A percentile compares a stretch with the other conserved stretches of the same genome.
Conservation (phyloP, 768 basidiomycete genomes). For the Phlebiopsis flavidoalba region DNA sequence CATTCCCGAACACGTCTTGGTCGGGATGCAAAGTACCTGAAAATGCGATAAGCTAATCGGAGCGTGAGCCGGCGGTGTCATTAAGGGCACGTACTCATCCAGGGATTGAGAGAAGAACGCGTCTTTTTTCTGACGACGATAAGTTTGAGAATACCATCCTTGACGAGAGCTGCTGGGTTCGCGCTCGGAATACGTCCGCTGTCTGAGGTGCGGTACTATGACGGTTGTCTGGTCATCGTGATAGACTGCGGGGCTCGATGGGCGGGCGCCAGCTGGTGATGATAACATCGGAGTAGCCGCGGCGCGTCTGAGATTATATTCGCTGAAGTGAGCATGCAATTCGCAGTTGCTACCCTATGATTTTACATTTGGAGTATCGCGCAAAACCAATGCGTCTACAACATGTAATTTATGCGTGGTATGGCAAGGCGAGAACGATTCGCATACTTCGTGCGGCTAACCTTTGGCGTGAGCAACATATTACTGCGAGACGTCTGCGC, state of each 20-base stretch:
- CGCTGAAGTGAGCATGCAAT: constrained; percentile 4
- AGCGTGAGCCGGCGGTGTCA: background rate
- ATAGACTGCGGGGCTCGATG: background rate
- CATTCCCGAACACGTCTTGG: constrained; percentile 51
- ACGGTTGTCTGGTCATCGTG: background rate
- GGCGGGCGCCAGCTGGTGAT: background rate
- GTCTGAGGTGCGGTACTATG: background rate
- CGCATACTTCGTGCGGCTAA: background rate
- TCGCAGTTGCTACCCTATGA: constrained; percentile 4
- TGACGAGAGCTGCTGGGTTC: background rate
- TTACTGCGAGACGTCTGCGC: constrained; percentile 1
- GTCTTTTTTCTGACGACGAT: constrained; percentile 61
- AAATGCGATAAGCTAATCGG: background rate
- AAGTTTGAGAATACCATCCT: constrained; percentile 72
- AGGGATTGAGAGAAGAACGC: constrained; percentile 79
- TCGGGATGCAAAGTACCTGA: constrained; percentile 69
- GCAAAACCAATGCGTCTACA: constrained; percentile 3
- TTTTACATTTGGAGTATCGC: constrained; percentile 1
- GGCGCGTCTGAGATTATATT: background rate
- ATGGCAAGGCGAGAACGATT: background rate
- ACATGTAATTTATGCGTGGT: constrained; percentile 2
- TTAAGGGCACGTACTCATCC: constrained; percentile 54
- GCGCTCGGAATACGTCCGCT: background rate
- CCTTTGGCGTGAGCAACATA: background rate
- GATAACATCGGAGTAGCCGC: background rate